Conservation (phyloP, 2,329 filamentous ascomycete genomes). For the Seiridium unicorne region DNA sequence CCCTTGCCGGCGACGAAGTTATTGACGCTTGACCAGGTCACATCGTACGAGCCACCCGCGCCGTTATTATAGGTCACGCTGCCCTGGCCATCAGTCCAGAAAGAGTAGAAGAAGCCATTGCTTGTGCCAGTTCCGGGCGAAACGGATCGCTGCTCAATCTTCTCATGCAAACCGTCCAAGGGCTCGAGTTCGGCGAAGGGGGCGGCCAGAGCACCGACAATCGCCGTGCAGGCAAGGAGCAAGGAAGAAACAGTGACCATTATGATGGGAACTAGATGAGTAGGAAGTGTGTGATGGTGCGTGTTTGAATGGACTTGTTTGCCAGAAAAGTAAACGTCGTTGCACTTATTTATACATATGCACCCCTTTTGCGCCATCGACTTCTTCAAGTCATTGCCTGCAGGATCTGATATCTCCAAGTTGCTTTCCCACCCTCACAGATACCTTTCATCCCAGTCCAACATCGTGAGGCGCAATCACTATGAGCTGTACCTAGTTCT, state of each 20-base stretch:
- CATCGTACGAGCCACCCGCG: slow-evolving; percentile 47
- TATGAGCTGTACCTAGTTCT: slow-evolving; percentile 17
- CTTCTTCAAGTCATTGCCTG: no score
- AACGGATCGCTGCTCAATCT: slow-evolving; percentile 11
- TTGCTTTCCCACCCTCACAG: no score
- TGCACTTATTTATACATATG: slow-evolving; percentile 4
- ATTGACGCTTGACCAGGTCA: slow-evolving; percentile 46
- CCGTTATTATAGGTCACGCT: slow-evolving; percentile 56
- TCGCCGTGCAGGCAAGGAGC: slow-evolving; percentile 24
- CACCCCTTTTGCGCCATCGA: background rate
- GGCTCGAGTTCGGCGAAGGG: slow-evolving; percentile 23
- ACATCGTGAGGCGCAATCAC: slow-evolving; percentile 11
- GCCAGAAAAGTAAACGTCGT: background rate
- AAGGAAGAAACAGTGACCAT: slow-evolving; percentile 26
- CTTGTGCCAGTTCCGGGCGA: slow-evolving; percentile 29
- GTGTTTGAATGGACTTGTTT: background rate
- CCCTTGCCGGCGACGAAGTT: slow-evolving; percentile 53
- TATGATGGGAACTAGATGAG: background rate
- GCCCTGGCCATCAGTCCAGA: slow-evolving; percentile 54
- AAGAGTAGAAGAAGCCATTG: slow-evolving; percentile 62
- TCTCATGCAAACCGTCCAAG: slow-evolving; percentile 11
- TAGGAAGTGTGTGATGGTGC: background rate
- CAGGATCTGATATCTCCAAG: no score
- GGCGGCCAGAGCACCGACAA: slow-evolving; percentile 22
- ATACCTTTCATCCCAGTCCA: background rate